Conservation (phyloP, 768 basidiomycete genomes). For the Serendipita sp. region DNA sequence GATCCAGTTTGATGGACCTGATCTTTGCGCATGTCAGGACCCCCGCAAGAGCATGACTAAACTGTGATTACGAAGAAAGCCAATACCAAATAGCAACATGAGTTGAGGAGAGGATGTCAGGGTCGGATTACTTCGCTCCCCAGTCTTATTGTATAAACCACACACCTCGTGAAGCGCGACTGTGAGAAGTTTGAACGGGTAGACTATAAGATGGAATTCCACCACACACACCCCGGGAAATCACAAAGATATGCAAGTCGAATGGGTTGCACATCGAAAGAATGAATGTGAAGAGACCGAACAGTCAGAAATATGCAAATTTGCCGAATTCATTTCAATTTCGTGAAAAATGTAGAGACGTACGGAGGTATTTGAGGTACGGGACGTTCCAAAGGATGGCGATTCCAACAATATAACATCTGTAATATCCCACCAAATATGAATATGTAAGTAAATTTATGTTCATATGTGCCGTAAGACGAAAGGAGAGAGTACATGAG, state of each 20-base stretch:
- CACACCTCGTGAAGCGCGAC: conserved; percentile 78
- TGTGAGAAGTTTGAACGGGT: conserved; percentile 78
- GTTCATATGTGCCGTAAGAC: not conserved
- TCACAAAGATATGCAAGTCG: too few relatives aligned
- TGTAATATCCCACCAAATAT: conserved; percentile 15
- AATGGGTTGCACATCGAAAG: too few relatives aligned
- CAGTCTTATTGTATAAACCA: not conserved
- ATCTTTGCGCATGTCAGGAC: conserved; percentile 75
- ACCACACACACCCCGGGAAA: not conserved
- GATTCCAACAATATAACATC: conserved; percentile 54
- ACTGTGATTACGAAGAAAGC: conserved; percentile 25
- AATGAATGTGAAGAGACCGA: too few relatives aligned
- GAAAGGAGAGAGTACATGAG: not conserved
- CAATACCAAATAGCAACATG: too few relatives aligned
- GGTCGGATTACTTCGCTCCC: not conserved
- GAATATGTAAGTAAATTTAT: too few relatives aligned
- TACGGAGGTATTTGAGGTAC: conserved; percentile 53
- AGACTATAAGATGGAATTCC: conserved; percentile 34
- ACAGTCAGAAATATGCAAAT: too few relatives aligned
- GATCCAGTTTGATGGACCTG: conserved; percentile 74
- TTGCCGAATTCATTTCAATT: not conserved
- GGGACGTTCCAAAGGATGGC: conserved; percentile 80
- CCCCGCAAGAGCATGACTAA: conserved; percentile 74
- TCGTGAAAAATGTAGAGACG: conserved; percentile 20
- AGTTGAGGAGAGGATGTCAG: not conserved